Evolutionary conservation across 768 basidiomycete species (phyloP).

Genomic region (Psilocybe tampanensis): DNA sequence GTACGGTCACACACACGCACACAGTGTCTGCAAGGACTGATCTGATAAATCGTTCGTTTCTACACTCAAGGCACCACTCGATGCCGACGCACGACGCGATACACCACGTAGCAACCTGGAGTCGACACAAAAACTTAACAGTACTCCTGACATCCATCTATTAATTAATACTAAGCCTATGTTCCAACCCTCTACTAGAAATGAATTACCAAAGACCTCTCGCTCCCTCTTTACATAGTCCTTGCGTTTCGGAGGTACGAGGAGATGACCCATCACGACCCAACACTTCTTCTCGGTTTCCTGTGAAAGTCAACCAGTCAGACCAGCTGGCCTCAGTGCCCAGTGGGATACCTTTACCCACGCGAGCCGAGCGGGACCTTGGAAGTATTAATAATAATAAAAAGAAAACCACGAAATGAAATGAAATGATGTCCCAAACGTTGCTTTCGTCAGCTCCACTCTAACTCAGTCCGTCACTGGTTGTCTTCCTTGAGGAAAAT

Average conservation of each 20-base stretch:
- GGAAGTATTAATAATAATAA: conserved; percentile 1
- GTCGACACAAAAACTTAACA: too few species aligned
- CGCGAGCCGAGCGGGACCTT: conserved; percentile 13
- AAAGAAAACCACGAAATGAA: too few species aligned
- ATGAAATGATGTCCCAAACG: background rate
- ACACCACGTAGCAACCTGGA: too few species aligned
- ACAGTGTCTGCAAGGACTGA: too few species aligned
- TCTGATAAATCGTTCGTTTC: too few species aligned
- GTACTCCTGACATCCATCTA: too few species aligned
- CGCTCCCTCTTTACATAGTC: background rate
- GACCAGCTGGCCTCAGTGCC: background rate
- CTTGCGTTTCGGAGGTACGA: conserved; percentile 1
- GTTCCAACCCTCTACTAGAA: too few species aligned
- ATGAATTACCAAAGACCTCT: too few species aligned
- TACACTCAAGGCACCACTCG: too few species aligned
- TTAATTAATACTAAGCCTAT: too few species aligned
- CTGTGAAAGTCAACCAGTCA: conserved; percentile 7
- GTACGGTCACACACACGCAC: too few species aligned
- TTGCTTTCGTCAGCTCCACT: background rate
- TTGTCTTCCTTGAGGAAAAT: conserved; percentile 1
- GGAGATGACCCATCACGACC: background rate
- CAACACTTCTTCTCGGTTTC: conserved; percentile 1
- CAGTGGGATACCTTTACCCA: conserved; percentile 6
- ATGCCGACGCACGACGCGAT: too few species aligned
- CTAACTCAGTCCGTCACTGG: conserved; percentile 1